Evolutionary conservation across 1,139 yeast species (phyloP), one percentile per base, ranked within the genome.

Genomic region (Saccharomyces pastorianus): DNA sequence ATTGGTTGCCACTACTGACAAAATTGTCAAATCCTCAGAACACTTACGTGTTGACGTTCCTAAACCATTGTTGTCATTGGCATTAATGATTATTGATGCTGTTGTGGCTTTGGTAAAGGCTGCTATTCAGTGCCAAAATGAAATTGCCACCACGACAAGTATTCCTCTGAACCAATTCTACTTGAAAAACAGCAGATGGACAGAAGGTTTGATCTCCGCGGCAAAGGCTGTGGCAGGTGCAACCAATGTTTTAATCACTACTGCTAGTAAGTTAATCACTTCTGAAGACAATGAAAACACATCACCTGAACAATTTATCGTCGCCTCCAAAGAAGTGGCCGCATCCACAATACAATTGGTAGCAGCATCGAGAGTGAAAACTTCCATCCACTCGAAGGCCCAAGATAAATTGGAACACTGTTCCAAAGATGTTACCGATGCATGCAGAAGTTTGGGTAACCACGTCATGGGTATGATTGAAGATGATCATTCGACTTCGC

Each of bases 341-440:
- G 93, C 96, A 0, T 85, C 96, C 0, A 89, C 96, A 0, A 96
- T 95, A 1, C 97, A 89, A 73, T 77, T 89, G 52, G 96, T 90
- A 7, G 93, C 96, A 5, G 95, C 96, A 0, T 85, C 96, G 0
- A 79, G 96, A 63, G 96, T 88, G 41, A 88, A 88, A 70, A 90
- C 95, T 0, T 80, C 84, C 51, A 82, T 82, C 63, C 82, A 83
- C 72, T 87, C 96, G 6, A 81, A 84, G 67, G 81, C 91, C 3
- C 96, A 88, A 69, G 90, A 85, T 59, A 74, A 76, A 55, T 76
- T 89, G 56, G 96, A 89, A 71, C 64, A 69, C 42, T 87, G 93
- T 1, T 82, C 89, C 31, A 80, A 81, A 64, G 73, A 77, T 52
- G 96, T 89, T 32, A 83, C 88, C 7, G 67, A 76, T 23, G 95